These are phyloP conservation scores for Penicillium concentricum DNA, from an alignment of 2,329 filamentous ascomycete genomes.

Conservation along the genomic window DNA sequence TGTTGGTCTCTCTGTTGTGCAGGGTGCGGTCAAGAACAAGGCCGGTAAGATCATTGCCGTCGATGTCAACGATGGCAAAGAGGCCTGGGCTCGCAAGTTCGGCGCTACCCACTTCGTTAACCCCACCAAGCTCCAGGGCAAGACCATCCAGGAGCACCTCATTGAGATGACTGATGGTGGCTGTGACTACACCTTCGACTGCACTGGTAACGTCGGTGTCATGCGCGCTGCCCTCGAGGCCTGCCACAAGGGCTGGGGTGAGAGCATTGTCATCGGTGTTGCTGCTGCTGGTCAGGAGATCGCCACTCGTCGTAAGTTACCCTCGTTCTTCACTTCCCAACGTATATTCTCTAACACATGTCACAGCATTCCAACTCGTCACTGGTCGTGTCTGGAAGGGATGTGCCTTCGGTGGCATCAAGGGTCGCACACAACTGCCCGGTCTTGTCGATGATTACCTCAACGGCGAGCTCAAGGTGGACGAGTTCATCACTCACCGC, in stretches of 20 bases:
- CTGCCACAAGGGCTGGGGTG: conserved; percentile 98
- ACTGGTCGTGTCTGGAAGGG: conserved; percentile 98
- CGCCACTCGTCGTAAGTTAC: conserved; percentile 76
- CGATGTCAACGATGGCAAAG: conserved; percentile 83
- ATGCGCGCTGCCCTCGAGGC: conserved; percentile 96
- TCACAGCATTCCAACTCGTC: conserved; percentile 90
- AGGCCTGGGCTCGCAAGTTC: conserved; percentile 90
- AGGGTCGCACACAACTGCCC: conserved; percentile 89
- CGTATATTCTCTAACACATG: conserved; percentile 10
- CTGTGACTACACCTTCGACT: conserved; percentile 99
- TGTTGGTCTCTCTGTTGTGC: conserved; percentile 91
- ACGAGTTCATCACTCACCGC: conserved; percentile 98
- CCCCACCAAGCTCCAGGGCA: conserved; percentile 70
- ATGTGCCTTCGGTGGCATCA: conserved; percentile 96
- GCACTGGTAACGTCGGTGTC: conserved; percentile 93
- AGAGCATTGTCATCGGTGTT: conserved; percentile 97
- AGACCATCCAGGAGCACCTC: conserved; percentile 86
- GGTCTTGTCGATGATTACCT: conserved; percentile 87
- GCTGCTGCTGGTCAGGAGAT: conserved; percentile 96
- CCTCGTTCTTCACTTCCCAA: conserved; percentile 2
- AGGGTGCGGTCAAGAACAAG: conserved; percentile 84
- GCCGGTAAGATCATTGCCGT: conserved; percentile 64
- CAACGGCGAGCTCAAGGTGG: conserved; percentile 87
- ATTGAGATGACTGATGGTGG: conserved; percentile 98
- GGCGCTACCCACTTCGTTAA: conserved; percentile 97